phyloP scores from a whole-genome alignment of 805 yeast genomes.

The Cyberlindnera xishuangbannaensis region DNA sequence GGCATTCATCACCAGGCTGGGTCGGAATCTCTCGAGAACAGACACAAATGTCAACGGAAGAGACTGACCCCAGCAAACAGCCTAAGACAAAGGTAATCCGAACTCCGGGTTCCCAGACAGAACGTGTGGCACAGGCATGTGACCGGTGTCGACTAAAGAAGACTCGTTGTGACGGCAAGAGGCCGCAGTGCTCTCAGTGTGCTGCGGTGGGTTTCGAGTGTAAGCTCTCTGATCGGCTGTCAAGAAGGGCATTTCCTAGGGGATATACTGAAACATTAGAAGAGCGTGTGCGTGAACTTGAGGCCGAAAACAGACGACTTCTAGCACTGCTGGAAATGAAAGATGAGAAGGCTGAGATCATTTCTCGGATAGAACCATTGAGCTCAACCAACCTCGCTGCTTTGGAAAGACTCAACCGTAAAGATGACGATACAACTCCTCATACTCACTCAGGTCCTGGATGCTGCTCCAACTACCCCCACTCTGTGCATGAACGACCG shows the following conservation, averaged over 20 bases:
- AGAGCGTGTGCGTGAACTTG: constrained; percentile 81
- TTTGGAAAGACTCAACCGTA: constrained; percentile 24
- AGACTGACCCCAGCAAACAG: too few relatives aligned
- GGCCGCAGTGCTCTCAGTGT: constrained; percentile 76
- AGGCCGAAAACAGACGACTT: constrained; percentile 69
- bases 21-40: too few relatives aligned
- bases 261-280: constrained; percentile 90
- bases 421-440: constrained; percentile 19
- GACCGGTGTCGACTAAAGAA: constrained; percentile 83
- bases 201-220: constrained; percentile 82
- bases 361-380: constrained; percentile 19
- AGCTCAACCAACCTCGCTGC: constrained; percentile 31
- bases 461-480: constrained; percentile 49
- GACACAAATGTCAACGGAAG: too few relatives aligned
- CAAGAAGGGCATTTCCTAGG: constrained; percentile 82
- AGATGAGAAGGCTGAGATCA: constrained; percentile 52
- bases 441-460: constrained; percentile 48
- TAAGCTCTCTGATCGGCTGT: constrained; percentile 78
- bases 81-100: constrained; percentile 44
- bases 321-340: constrained; percentile 56
- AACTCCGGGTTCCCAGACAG: constrained; percentile 60
- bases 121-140: constrained; percentile 85
- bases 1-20: too few relatives aligned
- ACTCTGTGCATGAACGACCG: constrained; percentile 52
- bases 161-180: constrained; percentile 69